Evolutionary conservation across 2,329 filamentous ascomycete species (phyloP).

Genomic region (Beauveria caledonica): DNA sequence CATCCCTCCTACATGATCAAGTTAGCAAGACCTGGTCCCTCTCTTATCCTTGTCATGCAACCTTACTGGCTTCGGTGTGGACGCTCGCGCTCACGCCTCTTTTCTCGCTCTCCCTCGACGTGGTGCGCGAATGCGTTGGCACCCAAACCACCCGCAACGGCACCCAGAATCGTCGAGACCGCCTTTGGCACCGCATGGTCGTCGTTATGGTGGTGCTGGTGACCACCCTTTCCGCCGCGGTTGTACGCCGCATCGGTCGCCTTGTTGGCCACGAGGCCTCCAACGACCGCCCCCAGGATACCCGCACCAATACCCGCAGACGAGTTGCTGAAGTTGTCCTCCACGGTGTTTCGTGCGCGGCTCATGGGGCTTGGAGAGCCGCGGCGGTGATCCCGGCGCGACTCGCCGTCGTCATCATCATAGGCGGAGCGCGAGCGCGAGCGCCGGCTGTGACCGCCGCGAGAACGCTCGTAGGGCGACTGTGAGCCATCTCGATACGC

Average conservation of each 20-base stretch:
- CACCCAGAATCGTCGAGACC: slow-evolving; percentile 45
- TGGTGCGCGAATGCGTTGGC: slow-evolving; percentile 42
- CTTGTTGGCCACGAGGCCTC: slow-evolving; percentile 44
- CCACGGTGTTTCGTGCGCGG: slow-evolving; percentile 33
- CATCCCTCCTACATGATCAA: neutral
- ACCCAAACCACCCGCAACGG: slow-evolving; percentile 46
- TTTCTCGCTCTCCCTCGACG: slow-evolving; percentile 30
- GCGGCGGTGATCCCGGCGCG: slow-evolving; percentile 4
- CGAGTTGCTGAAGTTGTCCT: slow-evolving; percentile 40
- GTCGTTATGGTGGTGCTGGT: slow-evolving; percentile 19
- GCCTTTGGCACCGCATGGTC: slow-evolving; percentile 23
- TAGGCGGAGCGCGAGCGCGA: slow-evolving; percentile 16
- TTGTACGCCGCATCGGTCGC: slow-evolving; percentile 34
- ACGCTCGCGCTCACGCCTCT: slow-evolving; percentile 24
- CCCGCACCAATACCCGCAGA: slow-evolving; percentile 41
- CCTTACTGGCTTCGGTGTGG: slow-evolving; percentile 7
- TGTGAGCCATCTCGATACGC: slow-evolving; percentile 20
- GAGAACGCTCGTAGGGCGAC: slow-evolving; percentile 12
- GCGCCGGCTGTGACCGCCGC: slow-evolving; percentile 2
- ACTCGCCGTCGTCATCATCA: slow-evolving; percentile 11
- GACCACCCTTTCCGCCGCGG: slow-evolving; percentile 19
- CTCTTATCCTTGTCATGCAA: neutral
- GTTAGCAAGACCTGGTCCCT: neutral
- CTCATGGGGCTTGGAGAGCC: slow-evolving; percentile 24
- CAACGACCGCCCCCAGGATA: slow-evolving; percentile 45